Evolutionary conservation across 805 yeast genomes (phyloP), one percentile per base, ranked within the genome.

Genomic region (Lachancea nothofagi): DNA sequence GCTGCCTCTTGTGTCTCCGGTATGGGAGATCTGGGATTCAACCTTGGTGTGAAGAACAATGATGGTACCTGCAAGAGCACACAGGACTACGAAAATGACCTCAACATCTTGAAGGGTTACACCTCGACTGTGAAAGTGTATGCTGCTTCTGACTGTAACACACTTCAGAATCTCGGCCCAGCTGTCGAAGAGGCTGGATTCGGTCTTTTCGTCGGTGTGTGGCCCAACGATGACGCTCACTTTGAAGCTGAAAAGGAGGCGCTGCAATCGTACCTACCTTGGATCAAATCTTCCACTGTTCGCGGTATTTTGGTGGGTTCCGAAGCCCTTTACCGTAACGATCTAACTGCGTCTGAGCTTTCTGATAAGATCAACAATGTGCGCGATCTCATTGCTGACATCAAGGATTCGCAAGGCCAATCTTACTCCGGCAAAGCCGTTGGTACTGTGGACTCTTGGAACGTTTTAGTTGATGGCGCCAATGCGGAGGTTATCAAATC

Each of bases 381-480:
- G 62, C 84, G 79, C 68, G 59, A 62, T 33, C 68, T 80, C 32
- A 59, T 90, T 43, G 58, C 70, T 23, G 72, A 62, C 48, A 78
- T 89, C 60, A 69, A 70, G 43, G 96, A 87, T 66, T 80, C 81
- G 57, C 71, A 85, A 53, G 97, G 97, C 54, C 69, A 80, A 55
- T 76, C 90, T 19, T 88, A 82, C 65, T 57, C 72, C 40, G 73
- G 72, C 48, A 72, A 74, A 34, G 85, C 78, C 46, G 96, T 90
- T 48, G 97, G 97, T 49, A 80, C 89, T 42, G 97, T 87, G 49
- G 97, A 90, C 67, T 88, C 97, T 2, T 90, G 97, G 97, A 85
- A 90, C 65, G 73, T 84, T 47, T 64, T 85, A 47, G 96, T 88
- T 50, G 95, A 86, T 56, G 93, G 83, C 55, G 77, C 71, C 51